Evolutionary conservation across 768 basidiomycete species (phyloP).

Genomic region (Clitopilus hobsonii): DNA sequence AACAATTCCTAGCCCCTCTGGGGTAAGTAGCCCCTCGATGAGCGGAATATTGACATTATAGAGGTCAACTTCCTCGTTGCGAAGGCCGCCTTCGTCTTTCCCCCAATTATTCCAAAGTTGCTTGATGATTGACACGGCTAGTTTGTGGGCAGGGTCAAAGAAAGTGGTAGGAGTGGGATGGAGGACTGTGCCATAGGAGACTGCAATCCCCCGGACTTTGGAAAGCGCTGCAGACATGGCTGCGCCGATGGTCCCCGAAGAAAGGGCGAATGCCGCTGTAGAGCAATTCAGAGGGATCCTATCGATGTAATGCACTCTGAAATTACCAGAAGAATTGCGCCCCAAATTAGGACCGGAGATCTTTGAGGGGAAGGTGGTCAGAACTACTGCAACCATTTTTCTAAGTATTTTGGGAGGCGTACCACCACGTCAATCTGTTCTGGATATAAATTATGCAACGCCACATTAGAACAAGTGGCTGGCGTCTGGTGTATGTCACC

Average conservation of each 20-base stretch:
- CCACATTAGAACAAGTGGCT: conserved; percentile 89
- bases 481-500: conserved; percentile 55
- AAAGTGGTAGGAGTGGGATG: conserved; percentile 59
- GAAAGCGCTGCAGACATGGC: conserved; percentile 78
- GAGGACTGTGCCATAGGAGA: conserved; percentile 81
- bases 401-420: conserved; percentile 21
- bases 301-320: background rate
- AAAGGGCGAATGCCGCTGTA: conserved; percentile 79
- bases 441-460: conserved; percentile 82
- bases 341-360: conserved; percentile 86
- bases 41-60: conserved; percentile 89
- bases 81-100: conserved; percentile 50
- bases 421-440: conserved; percentile 89
- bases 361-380: conserved; percentile 28
- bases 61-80: conserved; percentile 67
- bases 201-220: conserved; percentile 69
- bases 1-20: conserved; percentile 58
- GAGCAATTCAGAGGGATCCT: conserved; percentile 6
- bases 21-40: conserved; percentile 55
- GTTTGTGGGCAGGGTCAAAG: conserved; percentile 67
- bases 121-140: conserved; percentile 62
- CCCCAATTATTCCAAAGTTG: conserved; percentile 88
- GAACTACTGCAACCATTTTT: background rate
- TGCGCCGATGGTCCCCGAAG: conserved; percentile 91
- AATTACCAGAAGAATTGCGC: conserved; percentile 74